Base-by-base conservation (phyloP, 768 basidiomycete species). In the Pleurotus salmoneostramineus region DNA sequence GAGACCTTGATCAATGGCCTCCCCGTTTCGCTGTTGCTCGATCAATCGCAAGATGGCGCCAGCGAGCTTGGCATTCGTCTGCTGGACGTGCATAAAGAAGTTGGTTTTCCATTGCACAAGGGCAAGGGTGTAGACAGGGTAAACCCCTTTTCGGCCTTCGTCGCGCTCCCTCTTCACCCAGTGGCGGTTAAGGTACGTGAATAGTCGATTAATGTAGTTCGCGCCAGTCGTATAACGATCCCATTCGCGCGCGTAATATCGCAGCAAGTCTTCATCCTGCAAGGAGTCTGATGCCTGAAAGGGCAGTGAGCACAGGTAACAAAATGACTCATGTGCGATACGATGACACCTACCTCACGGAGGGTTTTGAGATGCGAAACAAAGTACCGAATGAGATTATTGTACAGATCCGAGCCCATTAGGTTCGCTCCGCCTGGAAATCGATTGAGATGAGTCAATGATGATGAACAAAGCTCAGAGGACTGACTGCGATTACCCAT, bases 141-240 rank as follows among this genome's bases (percentile, higher is more conserved):
- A 98, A 17, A 98, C 91, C 44, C 88, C 89, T 72, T 93, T 95
- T 65, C 95, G 80, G 12, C 97, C 97, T 71, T 98, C 96, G 65
- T 98, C 96, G 67, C 95, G 85, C 70, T 99, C 97, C 54, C 96
- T 83, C 76, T 95, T 96, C 45, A 99, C 96, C 97, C 97, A 99
- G 73, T 98, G 95, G 17, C 96, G 92, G 73, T 99, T 98, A 58
- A 99, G 82, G 75, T 98, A 98, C 2, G 93, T 95, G 77, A 98
- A 98, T 36, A 99, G 75, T 57, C 96, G 89, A 70, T 98, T 96
- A 73, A 98, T 93, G 69, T 97, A 98, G 68, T 92, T 94, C 1
- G 96, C 95, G 48, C 96, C 96, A 2, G 88, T 96, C 0, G 97
- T 99, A 75, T 98, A 98, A 45, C 95, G 82, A 65, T 92, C 89